Percentiles rank a stretch among this genome's conserved stretches.
Conservation (phyloP, 2,329 filamentous ascomycete genomes). For the Paraphoma sp. region DNA sequence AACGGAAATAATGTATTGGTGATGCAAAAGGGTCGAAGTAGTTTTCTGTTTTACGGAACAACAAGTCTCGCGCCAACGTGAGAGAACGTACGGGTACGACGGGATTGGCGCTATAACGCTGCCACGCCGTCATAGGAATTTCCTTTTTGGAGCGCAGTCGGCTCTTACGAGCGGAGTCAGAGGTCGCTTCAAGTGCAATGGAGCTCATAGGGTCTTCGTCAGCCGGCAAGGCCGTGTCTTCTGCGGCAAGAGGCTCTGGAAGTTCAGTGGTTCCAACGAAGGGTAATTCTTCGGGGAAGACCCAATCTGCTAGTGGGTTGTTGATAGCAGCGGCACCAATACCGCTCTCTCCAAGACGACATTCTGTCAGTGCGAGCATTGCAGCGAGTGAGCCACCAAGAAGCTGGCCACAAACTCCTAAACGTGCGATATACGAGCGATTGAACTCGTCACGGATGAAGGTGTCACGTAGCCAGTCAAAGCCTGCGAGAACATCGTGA, state of each 20-base stretch:
- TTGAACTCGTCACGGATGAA: slow-evolving; percentile 31
- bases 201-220: slow-evolving; percentile 34
- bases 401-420: slow-evolving; percentile 57
- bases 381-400: slow-evolving; percentile 57
- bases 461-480: slow-evolving; percentile 56
- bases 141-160: slow-evolving; percentile 25
- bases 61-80: slow-evolving; percentile 43
- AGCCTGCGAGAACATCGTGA: slow-evolving; percentile 56
- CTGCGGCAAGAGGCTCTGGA: slow-evolving; percentile 35
- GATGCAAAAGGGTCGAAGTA: slow-evolving; percentile 60
- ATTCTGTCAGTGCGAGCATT: slow-evolving; percentile 59
- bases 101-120: slow-evolving; percentile 29
- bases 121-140: slow-evolving; percentile 35
- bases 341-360: slow-evolving; percentile 46
- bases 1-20: slow-evolving; percentile 59
- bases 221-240: slow-evolving; percentile 40
- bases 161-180: slow-evolving; percentile 3
- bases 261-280: slow-evolving; percentile 24
- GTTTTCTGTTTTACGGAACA: slow-evolving; percentile 52
- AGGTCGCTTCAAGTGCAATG: neutral
- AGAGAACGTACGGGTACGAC: slow-evolving; percentile 31
- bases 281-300: slow-evolving; percentile 47
- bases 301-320: slow-evolving; percentile 58
- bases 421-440: slow-evolving; percentile 32
- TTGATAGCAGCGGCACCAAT: slow-evolving; percentile 55